Evolutionary conservation across 108 stramenopile genomes (phyloP).

Genomic region (Ochromonas danica): DNA sequence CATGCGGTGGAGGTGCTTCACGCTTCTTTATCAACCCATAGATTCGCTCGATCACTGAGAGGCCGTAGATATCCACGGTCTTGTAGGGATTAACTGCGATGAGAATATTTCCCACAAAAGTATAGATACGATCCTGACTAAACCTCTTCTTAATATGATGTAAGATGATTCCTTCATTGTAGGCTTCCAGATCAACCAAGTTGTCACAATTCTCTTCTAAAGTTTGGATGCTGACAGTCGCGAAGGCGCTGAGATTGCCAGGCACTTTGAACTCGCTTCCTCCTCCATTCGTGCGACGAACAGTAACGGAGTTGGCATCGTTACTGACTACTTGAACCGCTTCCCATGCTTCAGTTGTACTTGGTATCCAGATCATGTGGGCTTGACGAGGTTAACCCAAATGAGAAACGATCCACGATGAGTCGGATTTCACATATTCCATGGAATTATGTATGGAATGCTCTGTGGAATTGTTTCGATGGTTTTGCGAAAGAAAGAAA

Average conservation of each 20-base stretch:
- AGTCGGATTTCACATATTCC: not conserved
- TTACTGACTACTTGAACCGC: not conserved
- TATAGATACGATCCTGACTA: slow-evolving; percentile 80
- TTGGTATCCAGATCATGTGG: slow-evolving; percentile 24
- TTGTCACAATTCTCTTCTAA: slow-evolving; percentile 37
- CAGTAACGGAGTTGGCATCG: not conserved
- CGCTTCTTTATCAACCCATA: not conserved
- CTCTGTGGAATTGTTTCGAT: not conserved
- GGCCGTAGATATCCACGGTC: slow-evolving; percentile 46
- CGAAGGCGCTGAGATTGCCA: not conserved
- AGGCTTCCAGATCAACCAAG: slow-evolving; percentile 42
- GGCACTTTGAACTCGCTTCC: not conserved
- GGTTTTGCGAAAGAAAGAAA: no score
- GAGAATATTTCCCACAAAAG: slow-evolving; percentile 85
- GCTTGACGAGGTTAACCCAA: not conserved
- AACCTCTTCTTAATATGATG: slow-evolving; percentile 6
- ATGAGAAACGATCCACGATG: not conserved
- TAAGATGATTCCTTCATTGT: slow-evolving; percentile 41
- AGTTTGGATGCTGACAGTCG: not conserved
- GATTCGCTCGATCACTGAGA: slow-evolving; percentile 1
- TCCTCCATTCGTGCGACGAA: not conserved
- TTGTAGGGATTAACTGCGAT: slow-evolving; percentile 94
- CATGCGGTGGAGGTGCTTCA: slow-evolving; percentile 19
- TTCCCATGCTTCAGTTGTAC: slow-evolving; percentile 7
- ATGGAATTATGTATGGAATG: not conserved